phyloP scores from a whole-genome alignment of 345 rosid species.

The Aquilaria sinensis region DNA sequence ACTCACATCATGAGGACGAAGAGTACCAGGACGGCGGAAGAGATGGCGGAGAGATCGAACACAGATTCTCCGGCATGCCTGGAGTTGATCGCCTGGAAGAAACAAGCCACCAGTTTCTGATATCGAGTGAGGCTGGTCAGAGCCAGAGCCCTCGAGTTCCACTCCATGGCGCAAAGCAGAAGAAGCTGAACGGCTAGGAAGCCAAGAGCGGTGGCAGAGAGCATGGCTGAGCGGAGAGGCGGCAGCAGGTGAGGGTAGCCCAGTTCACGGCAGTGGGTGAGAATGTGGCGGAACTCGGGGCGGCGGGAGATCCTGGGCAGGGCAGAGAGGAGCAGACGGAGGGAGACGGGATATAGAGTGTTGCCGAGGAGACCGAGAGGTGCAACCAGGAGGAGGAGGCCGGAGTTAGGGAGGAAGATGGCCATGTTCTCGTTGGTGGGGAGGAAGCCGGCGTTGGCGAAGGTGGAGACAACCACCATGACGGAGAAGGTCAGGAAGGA shows the following conservation, averaged over 20 bases:
- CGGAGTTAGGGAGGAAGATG: slow-evolving; percentile 42
- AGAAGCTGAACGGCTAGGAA: slow-evolving; percentile 31
- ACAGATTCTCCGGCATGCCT: slow-evolving; percentile 56
- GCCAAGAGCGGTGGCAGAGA: slow-evolving; percentile 40
- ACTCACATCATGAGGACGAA: slow-evolving; percentile 73
- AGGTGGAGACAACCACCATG: slow-evolving; percentile 50
- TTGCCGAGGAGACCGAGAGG: slow-evolving; percentile 53
- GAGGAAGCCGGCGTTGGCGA: slow-evolving; percentile 55
- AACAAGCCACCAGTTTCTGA: slow-evolving; percentile 35
- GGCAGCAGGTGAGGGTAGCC: slow-evolving; percentile 46
- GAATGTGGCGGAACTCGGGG: slow-evolving; percentile 26
- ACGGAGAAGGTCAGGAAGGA: slow-evolving; percentile 36
- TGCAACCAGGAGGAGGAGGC: slow-evolving; percentile 43
- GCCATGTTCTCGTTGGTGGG: slow-evolving; percentile 80
- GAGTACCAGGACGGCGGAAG: slow-evolving; percentile 47
- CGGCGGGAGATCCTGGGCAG: slow-evolving; percentile 28
- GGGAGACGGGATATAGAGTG: slow-evolving; percentile 43
- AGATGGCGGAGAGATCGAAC: slow-evolving; percentile 47
- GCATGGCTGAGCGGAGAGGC: slow-evolving; percentile 8
- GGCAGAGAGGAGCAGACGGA: slow-evolving; percentile 32
- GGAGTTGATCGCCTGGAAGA: slow-evolving; percentile 44
- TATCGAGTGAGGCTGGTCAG: slow-evolving; percentile 27
- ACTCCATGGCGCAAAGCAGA: slow-evolving; percentile 35
- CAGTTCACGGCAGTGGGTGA: slow-evolving; percentile 28
- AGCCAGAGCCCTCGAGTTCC: slow-evolving; percentile 39